Percentiles rank a stretch among this genome's conserved stretches.
Conservation (phyloP, 1,284 basidiomycete species). For the Neotropicomus parvogracilis region DNA sequence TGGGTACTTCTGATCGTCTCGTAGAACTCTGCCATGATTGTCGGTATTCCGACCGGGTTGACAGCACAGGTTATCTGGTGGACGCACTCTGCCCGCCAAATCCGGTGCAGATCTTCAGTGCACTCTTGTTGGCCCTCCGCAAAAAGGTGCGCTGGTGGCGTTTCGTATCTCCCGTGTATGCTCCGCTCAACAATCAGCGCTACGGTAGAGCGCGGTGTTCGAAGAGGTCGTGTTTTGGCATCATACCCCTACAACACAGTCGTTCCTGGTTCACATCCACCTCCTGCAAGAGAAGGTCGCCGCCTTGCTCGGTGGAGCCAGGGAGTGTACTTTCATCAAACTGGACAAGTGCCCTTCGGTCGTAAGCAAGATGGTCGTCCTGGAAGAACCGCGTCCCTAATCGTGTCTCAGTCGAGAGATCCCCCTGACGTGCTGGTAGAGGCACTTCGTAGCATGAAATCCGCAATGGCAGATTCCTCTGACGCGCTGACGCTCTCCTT, state of each 20-base stretch:
- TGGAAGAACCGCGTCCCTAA: constrained; percentile 1
- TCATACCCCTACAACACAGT: constrained; percentile 41
- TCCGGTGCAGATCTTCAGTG: constrained; percentile 16
- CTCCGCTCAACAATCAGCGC: not conserved
- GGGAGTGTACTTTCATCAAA: constrained; percentile 20
- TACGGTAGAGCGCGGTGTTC: constrained; percentile 29
- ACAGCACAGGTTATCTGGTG: constrained; percentile 28
- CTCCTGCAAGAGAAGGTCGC: constrained; percentile 17
- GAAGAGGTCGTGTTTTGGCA: constrained; percentile 38
- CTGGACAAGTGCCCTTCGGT: constrained; percentile 18
- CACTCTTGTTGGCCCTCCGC: constrained; percentile 22
- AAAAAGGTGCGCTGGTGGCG: constrained; percentile 23
- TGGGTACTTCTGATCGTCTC: constrained; percentile 8
- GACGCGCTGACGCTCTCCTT: constrained; percentile 23
- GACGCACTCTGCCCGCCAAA: constrained; percentile 24
- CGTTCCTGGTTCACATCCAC: constrained; percentile 42
- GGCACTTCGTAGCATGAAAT: constrained; percentile 19
- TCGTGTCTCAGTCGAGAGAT: constrained; percentile 9
- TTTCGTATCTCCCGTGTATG: not conserved
- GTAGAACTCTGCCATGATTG: not conserved
- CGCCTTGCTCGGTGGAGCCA: constrained; percentile 3
- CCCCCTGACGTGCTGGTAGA: constrained; percentile 13
- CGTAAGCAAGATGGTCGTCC: constrained; percentile 16
- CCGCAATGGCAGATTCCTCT: constrained; percentile 20
- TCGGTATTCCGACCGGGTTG: not conserved